These are phyloP conservation scores for Ceratobasidium sp. DNA, from an alignment of 1,284 basidiomycete genomes.

Conservation along the genomic window DNA sequence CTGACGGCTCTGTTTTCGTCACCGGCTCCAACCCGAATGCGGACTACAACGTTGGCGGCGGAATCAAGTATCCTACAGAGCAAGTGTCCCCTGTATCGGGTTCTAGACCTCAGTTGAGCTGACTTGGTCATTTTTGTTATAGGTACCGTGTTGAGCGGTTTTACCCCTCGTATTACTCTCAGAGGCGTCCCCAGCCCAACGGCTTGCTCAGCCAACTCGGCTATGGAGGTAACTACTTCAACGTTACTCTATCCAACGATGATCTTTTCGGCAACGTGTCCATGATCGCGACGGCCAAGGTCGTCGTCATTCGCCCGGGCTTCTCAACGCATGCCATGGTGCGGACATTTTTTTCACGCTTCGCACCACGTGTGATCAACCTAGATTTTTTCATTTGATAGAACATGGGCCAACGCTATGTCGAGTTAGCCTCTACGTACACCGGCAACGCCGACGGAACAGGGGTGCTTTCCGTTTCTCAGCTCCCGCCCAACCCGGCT, in stretches of 20 bases:
- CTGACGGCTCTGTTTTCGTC: constrained; percentile 84
- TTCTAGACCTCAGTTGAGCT: constrained; percentile 68
- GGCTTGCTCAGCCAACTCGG: constrained; percentile 78
- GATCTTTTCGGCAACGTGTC: constrained; percentile 76
- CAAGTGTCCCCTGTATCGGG: constrained; percentile 68
- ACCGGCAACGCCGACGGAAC: constrained; percentile 79
- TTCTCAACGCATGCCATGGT: constrained; percentile 91
- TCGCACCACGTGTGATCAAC: too few species aligned
- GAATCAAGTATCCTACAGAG: constrained; percentile 79
- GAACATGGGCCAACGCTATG: constrained; percentile 89
- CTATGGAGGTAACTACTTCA: constrained; percentile 87
- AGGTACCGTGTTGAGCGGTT: constrained; percentile 88
- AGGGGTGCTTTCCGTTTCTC: constrained; percentile 77
- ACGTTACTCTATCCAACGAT: constrained; percentile 60
- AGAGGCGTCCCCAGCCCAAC: constrained; percentile 75
- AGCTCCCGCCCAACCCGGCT: constrained; percentile 83
- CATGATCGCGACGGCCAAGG: constrained; percentile 76
- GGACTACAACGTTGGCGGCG: constrained; percentile 81
- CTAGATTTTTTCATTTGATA: not conserved
- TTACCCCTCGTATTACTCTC: constrained; percentile 82
- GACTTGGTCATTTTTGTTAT: constrained; percentile 62
- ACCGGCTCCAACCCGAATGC: constrained; percentile 94
- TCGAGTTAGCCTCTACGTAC: constrained; percentile 65
- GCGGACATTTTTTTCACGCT: constrained; percentile 48
- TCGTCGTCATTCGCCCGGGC: constrained; percentile 84